Base-by-base conservation (phyloP, 176 grass and related monocot genomes). In the Oryza longistaminata region DNA sequence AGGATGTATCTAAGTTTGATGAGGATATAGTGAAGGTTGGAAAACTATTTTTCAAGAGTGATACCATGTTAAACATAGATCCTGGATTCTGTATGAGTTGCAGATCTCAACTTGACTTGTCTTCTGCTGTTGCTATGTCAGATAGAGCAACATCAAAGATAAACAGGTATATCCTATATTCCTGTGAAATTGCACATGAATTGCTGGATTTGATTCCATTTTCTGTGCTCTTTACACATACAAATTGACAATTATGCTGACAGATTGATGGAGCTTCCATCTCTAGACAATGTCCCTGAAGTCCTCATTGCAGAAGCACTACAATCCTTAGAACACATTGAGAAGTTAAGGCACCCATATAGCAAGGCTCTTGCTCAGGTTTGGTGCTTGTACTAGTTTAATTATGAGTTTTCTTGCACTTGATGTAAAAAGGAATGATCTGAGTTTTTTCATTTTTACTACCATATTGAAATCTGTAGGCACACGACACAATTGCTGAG, bases 291-390 rank as follows among this genome's bases (percentile, higher is more conserved):
- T 70, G 66, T 22, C 65, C 21, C 68, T 25, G 48, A 83, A 40
- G 15, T 70, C 73, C 19, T 68, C 7, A 13, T 96, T n/a, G 80
- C 33, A 83, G 60, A 83, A 66, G 89, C 88, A 80, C 84, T 95
- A 83, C 64, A 76, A 52, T 95, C 77, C 29, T 85, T 98, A 64
- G 68, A 86, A 82, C 81, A 75, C 72, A 82, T 95, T 67, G 88
- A 85, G 90, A 93, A 80, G 70, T 24, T 93, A 69, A 92, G 87
- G 73, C 96, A 98, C 76, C 91, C 80, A 76, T 93, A 98, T 88
- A 92, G 96, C 91, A 98, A 87, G 74, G 71, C 35, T 86, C 80
- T 95, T 85, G 93, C 93, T 29, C 82, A 98, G 96, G 96, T 98
- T 68, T 72, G 82, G 78, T 68, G 58, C 7, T 90, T 5, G 60